Evolutionary conservation across 768 basidiomycete species (phyloP).

Genomic region (Cystobasidium ongulense): DNA sequence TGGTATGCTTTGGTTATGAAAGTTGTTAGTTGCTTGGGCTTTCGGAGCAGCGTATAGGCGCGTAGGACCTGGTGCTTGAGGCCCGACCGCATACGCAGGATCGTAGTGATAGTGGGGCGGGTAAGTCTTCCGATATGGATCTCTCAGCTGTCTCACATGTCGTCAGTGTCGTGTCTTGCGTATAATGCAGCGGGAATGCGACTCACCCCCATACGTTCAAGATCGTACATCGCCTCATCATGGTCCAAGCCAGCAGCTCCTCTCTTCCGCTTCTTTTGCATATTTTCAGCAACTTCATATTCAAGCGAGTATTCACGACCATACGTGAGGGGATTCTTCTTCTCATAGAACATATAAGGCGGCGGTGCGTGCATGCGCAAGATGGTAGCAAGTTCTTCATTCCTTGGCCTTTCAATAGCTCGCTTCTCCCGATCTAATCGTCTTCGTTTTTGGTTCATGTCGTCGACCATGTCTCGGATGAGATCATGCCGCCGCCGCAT

Average conservation of each 20-base stretch:
- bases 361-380: slow-evolving; percentile 36
- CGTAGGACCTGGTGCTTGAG: neutral
- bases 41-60: neutral
- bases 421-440: slow-evolving; percentile 77
- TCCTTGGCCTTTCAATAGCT: slow-evolving; percentile 53
- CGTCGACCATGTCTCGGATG: slow-evolving; percentile 78
- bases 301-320: slow-evolving; percentile 35
- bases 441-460: slow-evolving; percentile 76
- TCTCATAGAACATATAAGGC: slow-evolving; percentile 30
- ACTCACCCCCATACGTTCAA: slow-evolving; percentile 42
- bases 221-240: slow-evolving; percentile 34
- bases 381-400: slow-evolving; percentile 34
- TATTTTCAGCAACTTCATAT: slow-evolving; percentile 37
- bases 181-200: neutral
- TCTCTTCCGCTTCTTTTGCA: slow-evolving; percentile 35
- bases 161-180: neutral
- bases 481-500: slow-evolving; percentile 55
- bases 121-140: slow-evolving; percentile 26
- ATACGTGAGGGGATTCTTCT: slow-evolving; percentile 34
- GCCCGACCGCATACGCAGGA: slow-evolving; percentile 6
- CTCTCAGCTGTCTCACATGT: slow-evolving; percentile 32
- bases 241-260: slow-evolving; percentile 37
- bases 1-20: no score
- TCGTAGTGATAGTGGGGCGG: slow-evolving; percentile 32
- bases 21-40: no score